Base-by-base conservation (phyloP, 805 yeast genomes). In the Candida koratica region DNA sequence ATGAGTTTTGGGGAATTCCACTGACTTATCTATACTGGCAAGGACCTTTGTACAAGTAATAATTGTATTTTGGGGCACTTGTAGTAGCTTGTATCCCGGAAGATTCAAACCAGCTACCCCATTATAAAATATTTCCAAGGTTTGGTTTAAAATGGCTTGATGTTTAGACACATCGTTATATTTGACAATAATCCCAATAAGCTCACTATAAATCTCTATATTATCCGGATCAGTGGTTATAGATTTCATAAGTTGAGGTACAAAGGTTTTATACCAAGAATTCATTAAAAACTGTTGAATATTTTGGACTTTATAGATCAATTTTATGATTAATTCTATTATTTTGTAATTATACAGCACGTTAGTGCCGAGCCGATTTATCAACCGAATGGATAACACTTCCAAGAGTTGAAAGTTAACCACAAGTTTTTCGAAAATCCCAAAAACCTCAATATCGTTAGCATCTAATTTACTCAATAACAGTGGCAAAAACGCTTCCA, bases 1-100 rank as follows among this genome's bases (percentile, higher is more conserved):
- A 4, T 41, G 37, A n/a, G n/a, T n/a, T n/a, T n/a, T n/a, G 1
- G 32, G 34, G 15, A 44, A 25, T 1, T n/a, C 13, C 3, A 30
- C n/a, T 0, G 61, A 38, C 44, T 71, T 75, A 47, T 78, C 83
- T 12, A 80, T 49, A 13, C 72, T 75, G 4, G 81, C 67, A 7
- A 81, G 33, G 1, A 79, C 47, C 42, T 73, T 76, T 24, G 61
- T 62, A 42, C 69, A 61, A 19, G 68, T 40, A 1, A 66, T 56
- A 14, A 75, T 58, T 12, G 64, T 49, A 12, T 62, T 56, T 6
- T 54, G 48, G 4, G 70, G 59, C 0, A 23, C 25, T 2, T 45
- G 46, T 2, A 58, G 32, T 1, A 68, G 35, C 16, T 52, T 45
- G 42, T 36, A 31, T 15, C 39, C 38, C 9, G 31, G 12, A 31